Evolutionary conservation across 768 basidiomycete genomes (phyloP), one percentile per base, ranked within the genome.

Genomic region (Leccinum truebloodii): DNA sequence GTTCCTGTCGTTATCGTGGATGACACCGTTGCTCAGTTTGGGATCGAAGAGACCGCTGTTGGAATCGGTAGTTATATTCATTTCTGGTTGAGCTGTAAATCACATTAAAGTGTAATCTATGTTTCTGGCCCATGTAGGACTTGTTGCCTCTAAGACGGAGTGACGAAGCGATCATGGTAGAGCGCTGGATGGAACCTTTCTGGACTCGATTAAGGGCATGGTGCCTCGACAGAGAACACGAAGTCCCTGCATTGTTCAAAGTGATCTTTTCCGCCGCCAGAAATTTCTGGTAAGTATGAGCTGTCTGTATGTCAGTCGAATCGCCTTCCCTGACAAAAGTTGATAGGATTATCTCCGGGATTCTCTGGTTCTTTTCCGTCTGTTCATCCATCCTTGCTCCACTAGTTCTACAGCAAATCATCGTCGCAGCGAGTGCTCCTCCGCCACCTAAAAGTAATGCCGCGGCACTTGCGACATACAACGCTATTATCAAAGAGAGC

Each of bases 41-140:
- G 69, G 69, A 54, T 57, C 67, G 32, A 70, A 68, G 62, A 63
- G 69, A 34, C 69, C 69, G n/a, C 61, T 70, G 61, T 58, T 70
- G 65, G 67, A 70, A 70, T 67, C 69, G 69, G 69, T 71, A 67
- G 67, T 67, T 70, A 68, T 70, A 60, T 71, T 65, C 32, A 20
- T 44, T 61, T 68, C 63, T 63, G 65, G 69, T 14, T 71, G 32
- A 68, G 6, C 4, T 64, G 63, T 68, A 70, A 34, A 58, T 61
- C 59, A 60, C 39, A 50, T 69, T 67, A 52, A 66, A 54, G 55
- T 67, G 20, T 66, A 59, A 57, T 59, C 51, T 28, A 44, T 60
- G 22, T 54, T 59, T 51, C 49, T 46, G 54, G 46, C 8, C 37
- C 55, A 52, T 64, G 60, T 54, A 71, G 69, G 69, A 71, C 50